Evolutionary conservation across 2,329 filamentous ascomycete species (phyloP).

Genomic region (Rhexocercosporidium sp.): DNA sequence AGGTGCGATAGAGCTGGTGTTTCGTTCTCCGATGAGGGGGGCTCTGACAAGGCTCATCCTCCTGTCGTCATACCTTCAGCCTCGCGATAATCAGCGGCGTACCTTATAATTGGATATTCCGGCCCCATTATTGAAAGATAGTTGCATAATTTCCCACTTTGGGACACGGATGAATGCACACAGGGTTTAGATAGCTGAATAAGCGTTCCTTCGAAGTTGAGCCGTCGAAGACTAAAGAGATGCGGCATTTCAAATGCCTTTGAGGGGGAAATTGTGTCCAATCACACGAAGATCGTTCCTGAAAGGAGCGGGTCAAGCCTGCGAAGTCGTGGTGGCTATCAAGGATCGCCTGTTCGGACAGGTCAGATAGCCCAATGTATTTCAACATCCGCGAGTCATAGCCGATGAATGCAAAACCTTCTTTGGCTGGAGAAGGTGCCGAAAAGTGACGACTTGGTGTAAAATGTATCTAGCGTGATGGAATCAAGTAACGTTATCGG

Average conservation of each 20-base stretch:
- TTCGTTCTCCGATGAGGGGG: neutral
- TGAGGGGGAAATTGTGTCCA: neutral
- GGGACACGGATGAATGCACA: neutral
- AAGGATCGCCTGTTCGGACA: neutral
- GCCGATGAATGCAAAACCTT: neutral
- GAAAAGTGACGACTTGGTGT: neutral
- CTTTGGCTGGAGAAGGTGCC: neutral
- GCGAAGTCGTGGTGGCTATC: conserved; percentile 6
- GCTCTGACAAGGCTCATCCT: neutral
- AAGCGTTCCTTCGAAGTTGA: neutral
- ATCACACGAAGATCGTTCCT: conserved; percentile 2
- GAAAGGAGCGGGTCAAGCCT: neutral
- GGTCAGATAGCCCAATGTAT: neutral
- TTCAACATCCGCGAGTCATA: neutral
- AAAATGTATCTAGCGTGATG: neutral
- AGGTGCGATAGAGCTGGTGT: neutral
- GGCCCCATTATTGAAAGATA: conserved; percentile 2
- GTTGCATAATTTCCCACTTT: neutral
- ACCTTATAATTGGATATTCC: neutral
- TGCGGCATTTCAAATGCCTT: neutral
- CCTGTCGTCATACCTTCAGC: conserved; percentile 3
- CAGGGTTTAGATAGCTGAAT: neutral
- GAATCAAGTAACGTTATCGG: neutral
- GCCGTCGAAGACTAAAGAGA: neutral
- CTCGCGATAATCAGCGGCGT: neutral